phyloP scores from a whole-genome alignment of 257 asterid species.

The Agastache rugosa region DNA sequence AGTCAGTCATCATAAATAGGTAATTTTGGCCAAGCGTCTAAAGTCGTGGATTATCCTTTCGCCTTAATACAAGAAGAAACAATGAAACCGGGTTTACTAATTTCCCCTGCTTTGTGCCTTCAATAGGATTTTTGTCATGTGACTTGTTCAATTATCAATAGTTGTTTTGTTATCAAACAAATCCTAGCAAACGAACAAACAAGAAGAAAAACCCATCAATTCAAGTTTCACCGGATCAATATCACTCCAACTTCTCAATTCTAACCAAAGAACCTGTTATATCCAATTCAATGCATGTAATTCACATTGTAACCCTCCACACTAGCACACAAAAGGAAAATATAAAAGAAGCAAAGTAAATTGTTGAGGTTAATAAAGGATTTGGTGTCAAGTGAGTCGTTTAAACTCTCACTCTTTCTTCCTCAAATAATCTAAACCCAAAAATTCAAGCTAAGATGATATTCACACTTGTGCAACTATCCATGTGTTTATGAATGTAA shows the following conservation, averaged over 20 bases:
- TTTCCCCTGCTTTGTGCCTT: conserved; percentile 4
- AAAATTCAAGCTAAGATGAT: not conserved
- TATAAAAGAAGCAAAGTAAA: too few species aligned
- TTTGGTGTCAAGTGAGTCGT: too few species aligned
- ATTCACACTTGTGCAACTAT: conserved; percentile 10
- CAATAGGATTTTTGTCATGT: not conserved
- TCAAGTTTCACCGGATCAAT: not conserved
- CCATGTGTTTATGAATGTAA: not conserved
- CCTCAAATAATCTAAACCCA: too few species aligned
- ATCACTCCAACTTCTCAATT: conserved; percentile 4
- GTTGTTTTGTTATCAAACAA: not conserved
- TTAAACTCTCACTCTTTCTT: too few species aligned
- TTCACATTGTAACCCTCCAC: too few species aligned
- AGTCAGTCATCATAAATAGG: conserved; percentile 12
- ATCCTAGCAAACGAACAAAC: conserved; percentile 3
- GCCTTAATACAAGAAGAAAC: conserved; percentile 1
- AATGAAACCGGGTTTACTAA: conserved; percentile 4
- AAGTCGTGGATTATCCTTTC: not conserved
- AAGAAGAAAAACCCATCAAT: conserved; percentile 1
- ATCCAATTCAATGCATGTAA: too few species aligned
- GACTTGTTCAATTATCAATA: not conserved
- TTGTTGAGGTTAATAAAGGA: too few species aligned
- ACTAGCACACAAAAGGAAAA: too few species aligned
- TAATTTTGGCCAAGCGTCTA: not conserved
- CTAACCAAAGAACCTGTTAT: not conserved